These are phyloP conservation scores for Apiospora saccharicola DNA, from an alignment of 2,329 filamentous ascomycete species.

Conservation along the genomic window DNA sequence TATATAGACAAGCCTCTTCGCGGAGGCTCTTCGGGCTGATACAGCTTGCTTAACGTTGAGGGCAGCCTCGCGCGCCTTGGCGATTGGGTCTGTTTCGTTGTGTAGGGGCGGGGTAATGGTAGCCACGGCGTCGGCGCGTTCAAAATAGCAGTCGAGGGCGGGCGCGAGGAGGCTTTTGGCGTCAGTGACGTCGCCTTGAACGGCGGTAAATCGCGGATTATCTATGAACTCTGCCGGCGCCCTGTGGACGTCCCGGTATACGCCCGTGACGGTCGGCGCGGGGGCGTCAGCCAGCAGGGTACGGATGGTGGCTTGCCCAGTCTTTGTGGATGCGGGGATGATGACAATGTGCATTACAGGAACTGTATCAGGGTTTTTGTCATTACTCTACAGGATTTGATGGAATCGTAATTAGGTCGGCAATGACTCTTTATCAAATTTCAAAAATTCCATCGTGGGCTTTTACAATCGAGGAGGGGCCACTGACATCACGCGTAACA, in stretches of 20 bases:
- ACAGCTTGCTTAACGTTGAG: background rate
- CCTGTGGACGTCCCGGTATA: background rate
- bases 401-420: background rate
- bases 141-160: background rate
- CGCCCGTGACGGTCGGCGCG: background rate
- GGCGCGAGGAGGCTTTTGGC: background rate
- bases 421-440: background rate
- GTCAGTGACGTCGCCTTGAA: background rate
- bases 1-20: background rate
- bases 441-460: background rate
- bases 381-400: background rate
- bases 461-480: background rate
- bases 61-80: background rate
- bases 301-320: conserved; percentile 40
- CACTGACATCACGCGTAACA: background rate
- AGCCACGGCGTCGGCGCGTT: background rate
- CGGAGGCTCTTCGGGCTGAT: background rate
- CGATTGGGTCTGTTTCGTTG: background rate
- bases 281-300: conserved; percentile 33
- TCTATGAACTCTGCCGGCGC: background rate
- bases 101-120: background rate
- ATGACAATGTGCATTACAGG: conserved; percentile 34
- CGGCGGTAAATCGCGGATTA: background rate
- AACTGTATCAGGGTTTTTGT: background rate
- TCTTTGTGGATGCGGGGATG: conserved; percentile 43